A percentile compares a stretch with the other conserved stretches of the same genome.
Evolutionary conservation across 1,284 basidiomycete species (phyloP).

Genomic region (Ustilago crameri): DNA sequence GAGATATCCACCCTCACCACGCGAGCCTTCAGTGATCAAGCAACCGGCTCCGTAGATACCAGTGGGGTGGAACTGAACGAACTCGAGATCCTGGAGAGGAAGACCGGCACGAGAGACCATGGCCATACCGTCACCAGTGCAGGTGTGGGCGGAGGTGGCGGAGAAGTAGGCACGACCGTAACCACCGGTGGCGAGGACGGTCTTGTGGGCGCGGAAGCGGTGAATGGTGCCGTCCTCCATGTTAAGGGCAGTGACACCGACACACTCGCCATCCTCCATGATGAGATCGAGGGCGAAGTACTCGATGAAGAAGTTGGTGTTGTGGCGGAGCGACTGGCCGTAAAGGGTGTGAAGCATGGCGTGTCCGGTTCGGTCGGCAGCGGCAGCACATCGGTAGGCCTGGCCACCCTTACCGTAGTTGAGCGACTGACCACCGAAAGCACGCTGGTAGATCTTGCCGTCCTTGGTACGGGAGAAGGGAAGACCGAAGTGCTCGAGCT

Average conservation of each 20-base stretch:
- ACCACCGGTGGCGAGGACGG: conserved; percentile 96
- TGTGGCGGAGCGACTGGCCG: conserved; percentile 97
- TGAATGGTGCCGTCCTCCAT: conserved; percentile 99
- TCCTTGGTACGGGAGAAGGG: conserved; percentile 99
- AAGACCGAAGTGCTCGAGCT: conserved; percentile 99
- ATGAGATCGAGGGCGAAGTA: conserved; percentile 96
- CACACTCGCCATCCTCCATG: conserved; percentile 98
- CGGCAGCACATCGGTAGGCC: conserved; percentile 98
- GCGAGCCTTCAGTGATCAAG: conserved; percentile 97
- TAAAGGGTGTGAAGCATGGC: conserved; percentile 98
- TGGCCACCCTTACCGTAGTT: conserved; percentile 98
- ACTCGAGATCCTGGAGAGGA: conserved; percentile 96
- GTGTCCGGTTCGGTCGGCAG: conserved; percentile 98
- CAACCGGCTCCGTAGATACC: conserved; percentile 99
- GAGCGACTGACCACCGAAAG: conserved; percentile 98
- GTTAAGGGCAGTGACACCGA: conserved; percentile 98
- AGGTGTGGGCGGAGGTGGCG: conserved; percentile 98
- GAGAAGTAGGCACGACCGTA: conserved; percentile 99
- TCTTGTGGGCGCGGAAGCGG: conserved; percentile 98
- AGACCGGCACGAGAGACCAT: conserved; percentile 98
- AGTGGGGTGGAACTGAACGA: conserved; percentile 99
- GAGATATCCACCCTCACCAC: conserved; percentile 98
- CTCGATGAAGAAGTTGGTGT: conserved; percentile 99
- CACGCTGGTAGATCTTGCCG: conserved; percentile 99
- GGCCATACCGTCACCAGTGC: conserved; percentile 97